Evolutionary conservation across 2,329 filamentous ascomycete species (phyloP).

Genomic region (Phialophora chinensis): DNA sequence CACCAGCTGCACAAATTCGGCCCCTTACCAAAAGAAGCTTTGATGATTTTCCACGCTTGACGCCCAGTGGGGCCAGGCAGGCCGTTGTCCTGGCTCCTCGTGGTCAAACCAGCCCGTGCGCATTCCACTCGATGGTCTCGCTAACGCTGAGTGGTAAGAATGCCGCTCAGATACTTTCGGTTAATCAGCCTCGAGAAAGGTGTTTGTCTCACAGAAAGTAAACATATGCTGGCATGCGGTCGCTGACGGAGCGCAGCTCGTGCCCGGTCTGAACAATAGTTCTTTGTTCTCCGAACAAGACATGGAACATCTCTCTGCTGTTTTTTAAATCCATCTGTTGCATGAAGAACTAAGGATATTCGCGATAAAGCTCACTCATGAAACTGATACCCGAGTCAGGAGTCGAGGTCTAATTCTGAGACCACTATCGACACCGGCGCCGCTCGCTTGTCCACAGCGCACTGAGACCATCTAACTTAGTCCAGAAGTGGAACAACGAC

Average conservation of each 20-base stretch:
- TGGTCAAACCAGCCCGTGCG: constrained; percentile 16
- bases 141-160: constrained; percentile 35
- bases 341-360: neutral
- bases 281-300: neutral
- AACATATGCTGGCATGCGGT: constrained; percentile 9
- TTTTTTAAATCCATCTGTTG: neutral
- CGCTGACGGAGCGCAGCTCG: neutral
- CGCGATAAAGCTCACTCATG: neutral
- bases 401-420: neutral
- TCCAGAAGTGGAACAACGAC: neutral
- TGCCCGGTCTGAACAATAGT: neutral
- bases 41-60: constrained; percentile 12
- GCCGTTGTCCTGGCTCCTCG: constrained; percentile 1
- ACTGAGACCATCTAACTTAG: constrained; percentile 24
- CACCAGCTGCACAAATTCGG: neutral
- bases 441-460: constrained; percentile 12
- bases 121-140: constrained; percentile 27
- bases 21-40: constrained; percentile 21
- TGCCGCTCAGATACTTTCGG: constrained; percentile 26
- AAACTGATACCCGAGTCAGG: constrained; percentile 1
- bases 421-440: constrained; percentile 6
- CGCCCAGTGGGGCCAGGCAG: constrained; percentile 23
- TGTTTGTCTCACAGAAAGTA: constrained; percentile 4
- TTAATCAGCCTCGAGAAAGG: constrained; percentile 5
- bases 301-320: neutral